Percentiles rank a stretch among this genome's conserved stretches.
phyloP scores from a whole-genome alignment of 257 asterid species.

The Striga asiatica region DNA sequence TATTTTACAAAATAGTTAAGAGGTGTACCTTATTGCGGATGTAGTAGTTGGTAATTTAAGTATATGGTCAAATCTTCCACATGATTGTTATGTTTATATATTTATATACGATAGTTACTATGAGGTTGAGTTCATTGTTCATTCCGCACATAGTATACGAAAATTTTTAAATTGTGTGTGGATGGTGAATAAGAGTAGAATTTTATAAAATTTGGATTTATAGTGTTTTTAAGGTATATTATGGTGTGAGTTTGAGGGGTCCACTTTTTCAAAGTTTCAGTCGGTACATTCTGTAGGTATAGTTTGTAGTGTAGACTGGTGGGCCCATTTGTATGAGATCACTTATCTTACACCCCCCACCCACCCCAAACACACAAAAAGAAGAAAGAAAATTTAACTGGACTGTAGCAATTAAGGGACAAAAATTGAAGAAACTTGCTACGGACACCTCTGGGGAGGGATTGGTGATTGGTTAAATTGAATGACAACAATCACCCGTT shows the following conservation, averaged over 20 bases:
- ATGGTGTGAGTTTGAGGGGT: no score
- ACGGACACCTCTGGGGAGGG: not conserved
- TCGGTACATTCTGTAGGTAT: no score
- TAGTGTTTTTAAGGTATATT: no score
- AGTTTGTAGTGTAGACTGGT: no score
- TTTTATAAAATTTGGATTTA: no score
- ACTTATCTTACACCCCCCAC: no score
- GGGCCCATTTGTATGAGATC: no score
- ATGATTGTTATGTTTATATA: not conserved
- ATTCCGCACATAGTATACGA: no score
- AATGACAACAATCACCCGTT: not conserved
- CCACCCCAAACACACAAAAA: no score
- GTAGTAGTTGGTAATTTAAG: no score
- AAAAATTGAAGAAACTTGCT: not conserved
- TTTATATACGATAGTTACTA: not conserved
- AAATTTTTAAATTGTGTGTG: not conserved
- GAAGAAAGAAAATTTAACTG: not conserved
- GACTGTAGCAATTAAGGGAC: not conserved
- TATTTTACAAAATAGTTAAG: not conserved
- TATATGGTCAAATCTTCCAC: not conserved
- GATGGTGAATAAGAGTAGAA: not conserved
- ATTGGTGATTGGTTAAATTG: slow-evolving; percentile 5
- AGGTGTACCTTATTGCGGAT: not conserved
- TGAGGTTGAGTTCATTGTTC: not conserved
- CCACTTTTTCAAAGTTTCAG: no score